Percentiles rank a stretch among this genome's conserved stretches.
Evolutionary conservation across 495 filamentous ascomycete genomes (phyloP).

Genomic region (Paragyromitra xinjiangensis): DNA sequence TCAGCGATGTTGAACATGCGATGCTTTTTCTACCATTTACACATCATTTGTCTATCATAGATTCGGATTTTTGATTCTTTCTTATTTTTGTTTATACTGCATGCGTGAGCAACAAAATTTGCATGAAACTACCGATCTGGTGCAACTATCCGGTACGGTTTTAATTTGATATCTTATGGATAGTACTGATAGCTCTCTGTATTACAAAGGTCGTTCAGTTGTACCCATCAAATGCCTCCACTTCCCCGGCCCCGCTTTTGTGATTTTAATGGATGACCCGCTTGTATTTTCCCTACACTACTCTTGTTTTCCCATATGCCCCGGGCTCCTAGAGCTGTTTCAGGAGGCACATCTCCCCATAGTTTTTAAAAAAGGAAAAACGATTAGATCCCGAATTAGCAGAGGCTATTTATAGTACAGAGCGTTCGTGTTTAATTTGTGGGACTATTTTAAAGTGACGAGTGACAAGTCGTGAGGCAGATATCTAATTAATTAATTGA

Average conservation of each 20-base stretch:
- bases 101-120: constrained; percentile 9
- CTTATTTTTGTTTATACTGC: constrained; percentile 21
- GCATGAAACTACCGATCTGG: background rate
- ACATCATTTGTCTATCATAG: constrained; percentile 10
- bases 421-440: background rate
- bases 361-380: background rate
- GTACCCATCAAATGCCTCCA: background rate
- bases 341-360: background rate
- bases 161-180: background rate
- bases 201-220: background rate
- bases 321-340: too few species aligned
- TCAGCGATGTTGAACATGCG: background rate
- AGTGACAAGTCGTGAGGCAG: background rate
- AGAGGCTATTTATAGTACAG: too few species aligned
- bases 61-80: constrained; percentile 7
- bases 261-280: background rate
- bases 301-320: background rate
- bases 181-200: background rate
- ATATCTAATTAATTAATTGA: background rate
- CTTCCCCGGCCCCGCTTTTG: background rate
- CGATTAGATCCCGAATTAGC: too few species aligned
- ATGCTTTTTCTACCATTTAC: constrained; percentile 7
- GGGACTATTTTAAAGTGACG: background rate
- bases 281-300: background rate
- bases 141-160: background rate